Conservation (phyloP, 1,284 basidiomycete genomes). For the Leccinum griseonigrum region DNA sequence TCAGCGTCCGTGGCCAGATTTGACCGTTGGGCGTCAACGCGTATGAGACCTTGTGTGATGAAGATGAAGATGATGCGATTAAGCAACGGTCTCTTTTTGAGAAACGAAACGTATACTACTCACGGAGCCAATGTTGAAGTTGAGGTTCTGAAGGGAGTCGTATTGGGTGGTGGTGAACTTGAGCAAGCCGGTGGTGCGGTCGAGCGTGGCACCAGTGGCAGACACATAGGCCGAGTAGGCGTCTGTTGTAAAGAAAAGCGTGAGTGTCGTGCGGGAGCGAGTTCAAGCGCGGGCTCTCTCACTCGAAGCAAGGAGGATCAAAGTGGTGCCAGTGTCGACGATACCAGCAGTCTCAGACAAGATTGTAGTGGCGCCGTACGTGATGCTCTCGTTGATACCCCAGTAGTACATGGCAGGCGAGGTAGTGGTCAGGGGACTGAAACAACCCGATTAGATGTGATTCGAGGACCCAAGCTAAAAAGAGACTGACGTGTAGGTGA, state of each 20-base stretch:
- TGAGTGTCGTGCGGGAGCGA: slow-evolving; percentile 6
- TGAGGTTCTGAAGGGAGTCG: slow-evolving; percentile 37
- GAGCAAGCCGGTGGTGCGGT: slow-evolving; percentile 42
- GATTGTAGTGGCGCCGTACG: slow-evolving; percentile 48
- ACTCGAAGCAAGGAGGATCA: slow-evolving; percentile 39
- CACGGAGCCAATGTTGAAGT: slow-evolving; percentile 42
- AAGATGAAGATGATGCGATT: background rate
- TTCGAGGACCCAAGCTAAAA: background rate
- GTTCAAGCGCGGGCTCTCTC: slow-evolving; percentile 5
- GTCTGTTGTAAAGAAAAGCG: slow-evolving; percentile 28
- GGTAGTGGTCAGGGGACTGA: slow-evolving; percentile 46
- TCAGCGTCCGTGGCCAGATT: slow-evolving; percentile 46
- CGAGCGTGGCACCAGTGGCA: slow-evolving; percentile 51
- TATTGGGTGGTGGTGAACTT: slow-evolving; percentile 38
- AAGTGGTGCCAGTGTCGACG: slow-evolving; percentile 53
- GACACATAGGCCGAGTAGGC: slow-evolving; percentile 49
- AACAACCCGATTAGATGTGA: slow-evolving; percentile 2
- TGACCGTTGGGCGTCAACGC: slow-evolving; percentile 47
- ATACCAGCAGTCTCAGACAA: slow-evolving; percentile 53
- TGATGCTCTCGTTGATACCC: slow-evolving; percentile 61
- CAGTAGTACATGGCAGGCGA: slow-evolving; percentile 52
- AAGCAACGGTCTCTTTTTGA: background rate
- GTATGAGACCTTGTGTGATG: slow-evolving; percentile 30
- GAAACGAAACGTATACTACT: slow-evolving; percentile 3
- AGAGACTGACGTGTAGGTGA: slow-evolving; percentile 44